These are phyloP conservation scores for Lichtheimia hyalospora DNA, from an alignment of 371 early-diverging fungal species.

Conservation along the genomic window DNA sequence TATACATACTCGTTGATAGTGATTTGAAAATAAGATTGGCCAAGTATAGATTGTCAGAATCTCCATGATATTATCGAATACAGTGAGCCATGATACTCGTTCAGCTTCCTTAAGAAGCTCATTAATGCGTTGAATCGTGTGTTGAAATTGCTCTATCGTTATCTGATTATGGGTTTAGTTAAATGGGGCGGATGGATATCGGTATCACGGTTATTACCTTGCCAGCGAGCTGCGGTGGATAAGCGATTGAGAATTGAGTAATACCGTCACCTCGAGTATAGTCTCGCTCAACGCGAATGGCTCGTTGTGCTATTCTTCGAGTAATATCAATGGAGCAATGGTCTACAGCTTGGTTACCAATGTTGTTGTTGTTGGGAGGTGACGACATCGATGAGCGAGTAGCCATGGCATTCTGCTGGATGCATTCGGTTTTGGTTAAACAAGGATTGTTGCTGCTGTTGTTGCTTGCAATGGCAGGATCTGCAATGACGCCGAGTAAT, in stretches of 20 bases:
- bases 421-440: constrained; percentile 4
- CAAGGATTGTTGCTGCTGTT: constrained; percentile 5
- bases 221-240: constrained; percentile 37
- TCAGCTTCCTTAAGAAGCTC: constrained; percentile 40
- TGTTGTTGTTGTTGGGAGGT: constrained; percentile 1
- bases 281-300: constrained; percentile 44
- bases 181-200: background rate
- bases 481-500: background rate
- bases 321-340: constrained; percentile 7
- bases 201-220: constrained; percentile 23
- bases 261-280: constrained; percentile 51
- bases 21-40: constrained; percentile 44
- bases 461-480: constrained; percentile 1
- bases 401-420: constrained; percentile 18
- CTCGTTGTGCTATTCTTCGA: constrained; percentile 2
- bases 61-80: constrained; percentile 50
- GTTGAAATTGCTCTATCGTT: constrained; percentile 26
- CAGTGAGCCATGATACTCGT: constrained; percentile 29
- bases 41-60: constrained; percentile 44
- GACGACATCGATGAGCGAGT: constrained; percentile 17
- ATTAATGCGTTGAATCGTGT: constrained; percentile 46
- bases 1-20: constrained; percentile 42
- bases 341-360: background rate
- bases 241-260: constrained; percentile 42
- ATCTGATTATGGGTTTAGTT: constrained; percentile 22